phyloP scores from a whole-genome alignment of 371 early-diverging fungal genomes.

The Sporodiniella umbellata region DNA sequence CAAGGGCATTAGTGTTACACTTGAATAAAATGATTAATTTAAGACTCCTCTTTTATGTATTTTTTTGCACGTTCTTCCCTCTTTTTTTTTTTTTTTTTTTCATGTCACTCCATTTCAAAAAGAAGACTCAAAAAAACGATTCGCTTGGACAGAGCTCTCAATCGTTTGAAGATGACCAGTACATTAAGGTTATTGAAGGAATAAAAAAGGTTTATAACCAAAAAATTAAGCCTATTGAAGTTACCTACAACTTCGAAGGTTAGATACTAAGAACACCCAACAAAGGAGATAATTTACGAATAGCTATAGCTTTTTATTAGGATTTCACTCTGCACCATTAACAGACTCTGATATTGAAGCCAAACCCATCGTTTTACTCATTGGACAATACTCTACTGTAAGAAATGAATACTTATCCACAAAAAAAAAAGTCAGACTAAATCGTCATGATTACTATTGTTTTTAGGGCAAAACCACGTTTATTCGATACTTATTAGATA shows the following conservation, averaged over 20 bases:
- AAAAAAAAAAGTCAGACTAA: too few species aligned
- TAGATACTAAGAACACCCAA: background rate
- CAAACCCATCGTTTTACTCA: conserved; percentile 79
- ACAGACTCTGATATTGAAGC: conserved; percentile 81
- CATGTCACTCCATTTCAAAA: conserved; percentile 11
- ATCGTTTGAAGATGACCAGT: conserved; percentile 43
- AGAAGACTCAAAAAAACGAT: conserved; percentile 2
- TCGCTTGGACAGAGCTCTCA: conserved; percentile 2
- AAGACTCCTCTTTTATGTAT: background rate
- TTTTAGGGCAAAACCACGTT: conserved; percentile 80
- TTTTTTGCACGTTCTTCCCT: background rate
- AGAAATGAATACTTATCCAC: conserved; percentile 13
- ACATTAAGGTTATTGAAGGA: conserved; percentile 59
- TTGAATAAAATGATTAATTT: background rate
- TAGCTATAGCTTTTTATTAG: conserved; percentile 17
- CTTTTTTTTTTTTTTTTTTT: background rate
- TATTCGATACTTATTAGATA: conserved; percentile 77
- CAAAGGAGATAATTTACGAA: background rate
- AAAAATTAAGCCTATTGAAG: conserved; percentile 75
- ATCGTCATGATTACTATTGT: too few species aligned
- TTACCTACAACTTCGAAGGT: conserved; percentile 75
- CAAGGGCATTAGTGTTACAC: conserved; percentile 31
- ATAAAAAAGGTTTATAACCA: conserved; percentile 65
- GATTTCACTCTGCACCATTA: conserved; percentile 75
- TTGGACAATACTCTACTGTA: conserved; percentile 85